These are phyloP conservation scores for Penicillium sp. DNA, from an alignment of 2,329 filamentous ascomycete species.

Conservation along the genomic window DNA sequence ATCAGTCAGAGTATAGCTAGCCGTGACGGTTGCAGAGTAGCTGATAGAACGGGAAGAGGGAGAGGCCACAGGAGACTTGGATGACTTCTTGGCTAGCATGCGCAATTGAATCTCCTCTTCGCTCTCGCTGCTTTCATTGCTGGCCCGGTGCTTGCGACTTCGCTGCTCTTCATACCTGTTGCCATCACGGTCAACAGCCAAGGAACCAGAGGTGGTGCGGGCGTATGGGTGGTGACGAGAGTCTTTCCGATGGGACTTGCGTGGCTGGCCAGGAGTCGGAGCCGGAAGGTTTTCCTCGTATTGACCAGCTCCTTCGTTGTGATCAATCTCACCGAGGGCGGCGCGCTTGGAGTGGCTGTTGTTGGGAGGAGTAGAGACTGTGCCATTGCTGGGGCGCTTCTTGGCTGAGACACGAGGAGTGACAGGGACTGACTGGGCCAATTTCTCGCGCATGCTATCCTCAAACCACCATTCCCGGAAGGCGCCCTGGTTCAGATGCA, in stretches of 20 bases:
- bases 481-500: slow-evolving; percentile 90
- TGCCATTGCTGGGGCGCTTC: slow-evolving; percentile 62
- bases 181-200: slow-evolving; percentile 35
- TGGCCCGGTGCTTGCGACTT: slow-evolving; percentile 53
- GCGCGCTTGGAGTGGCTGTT: slow-evolving; percentile 68
- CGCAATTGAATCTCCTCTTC: slow-evolving; percentile 80
- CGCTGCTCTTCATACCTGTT: slow-evolving; percentile 34
- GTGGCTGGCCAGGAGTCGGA: slow-evolving; percentile 89
- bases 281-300: slow-evolving; percentile 84
- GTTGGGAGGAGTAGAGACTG: slow-evolving; percentile 80
- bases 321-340: slow-evolving; percentile 89
- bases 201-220: slow-evolving; percentile 48
- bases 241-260: slow-evolving; percentile 77
- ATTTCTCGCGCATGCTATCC: slow-evolving; percentile 72
- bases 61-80: slow-evolving; percentile 62
- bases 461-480: slow-evolving; percentile 98
- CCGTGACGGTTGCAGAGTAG: slow-evolving; percentile 68
- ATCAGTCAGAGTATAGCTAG: slow-evolving; percentile 59
- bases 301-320: slow-evolving; percentile 57
- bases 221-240: slow-evolving; percentile 68
- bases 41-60: slow-evolving; percentile 63
- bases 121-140: slow-evolving; percentile 58
- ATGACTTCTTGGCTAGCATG: slow-evolving; percentile 61
- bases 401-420: slow-evolving; percentile 53
- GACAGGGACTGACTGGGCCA: slow-evolving; percentile 61